Percentiles rank a stretch among this genome's conserved stretches.
Conservation (phyloP, 371 early-diverging fungal genomes). For the Synchytrium microbalum region DNA sequence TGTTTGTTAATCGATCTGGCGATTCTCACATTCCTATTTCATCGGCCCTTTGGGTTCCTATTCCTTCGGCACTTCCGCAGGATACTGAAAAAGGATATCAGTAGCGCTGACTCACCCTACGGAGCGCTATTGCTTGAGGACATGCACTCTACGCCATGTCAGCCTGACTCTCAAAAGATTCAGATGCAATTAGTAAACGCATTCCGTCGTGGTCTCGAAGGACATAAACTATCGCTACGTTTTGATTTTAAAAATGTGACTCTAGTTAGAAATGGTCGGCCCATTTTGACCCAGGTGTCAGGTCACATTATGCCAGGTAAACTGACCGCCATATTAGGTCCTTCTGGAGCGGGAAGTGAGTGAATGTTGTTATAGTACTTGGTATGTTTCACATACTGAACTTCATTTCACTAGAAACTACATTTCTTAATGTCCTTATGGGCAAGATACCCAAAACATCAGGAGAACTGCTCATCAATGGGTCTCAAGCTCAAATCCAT, state of each 20-base stretch:
- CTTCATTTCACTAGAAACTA: slow-evolving; percentile 7
- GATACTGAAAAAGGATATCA: neutral
- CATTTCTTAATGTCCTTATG: slow-evolving; percentile 10
- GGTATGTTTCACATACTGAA: neutral
- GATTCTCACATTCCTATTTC: neutral
- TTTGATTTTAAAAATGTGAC: slow-evolving; percentile 8
- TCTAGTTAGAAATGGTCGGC: neutral
- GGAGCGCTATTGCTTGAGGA: neutral
- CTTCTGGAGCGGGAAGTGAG: slow-evolving; percentile 9
- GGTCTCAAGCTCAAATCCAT: slow-evolving; percentile 10
- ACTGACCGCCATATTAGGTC: slow-evolving; percentile 13
- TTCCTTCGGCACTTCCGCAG: neutral
- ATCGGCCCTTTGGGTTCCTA: neutral
- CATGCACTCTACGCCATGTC: neutral
- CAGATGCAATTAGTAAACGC: slow-evolving; percentile 20
- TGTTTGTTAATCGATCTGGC: neutral
- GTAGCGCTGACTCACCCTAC: neutral
- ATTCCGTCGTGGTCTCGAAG: slow-evolving; percentile 4
- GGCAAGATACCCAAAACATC: slow-evolving; percentile 14
- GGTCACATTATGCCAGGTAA: slow-evolving; percentile 5
- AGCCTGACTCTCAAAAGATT: no score
- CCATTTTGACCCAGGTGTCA: slow-evolving; percentile 5
- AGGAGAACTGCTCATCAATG: slow-evolving; percentile 12
- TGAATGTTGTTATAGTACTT: neutral
- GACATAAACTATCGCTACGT: neutral